These are phyloP conservation scores for Leccinum rimulosum DNA, from an alignment of 768 basidiomycete genomes.

Conservation along the genomic window DNA sequence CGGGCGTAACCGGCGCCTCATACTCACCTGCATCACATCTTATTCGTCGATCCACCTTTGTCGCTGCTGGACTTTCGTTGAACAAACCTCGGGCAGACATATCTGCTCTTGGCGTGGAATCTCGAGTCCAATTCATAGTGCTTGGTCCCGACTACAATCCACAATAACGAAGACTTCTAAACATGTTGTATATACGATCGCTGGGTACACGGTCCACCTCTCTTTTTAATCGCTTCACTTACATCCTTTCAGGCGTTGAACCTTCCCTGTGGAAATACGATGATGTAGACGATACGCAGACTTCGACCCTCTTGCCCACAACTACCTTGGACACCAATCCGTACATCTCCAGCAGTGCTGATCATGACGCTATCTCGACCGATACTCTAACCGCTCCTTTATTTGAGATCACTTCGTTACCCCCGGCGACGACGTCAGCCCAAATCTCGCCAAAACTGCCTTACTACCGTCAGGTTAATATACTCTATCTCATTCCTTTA, in stretches of 20 bases:
- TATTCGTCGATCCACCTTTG: constrained; percentile 73
- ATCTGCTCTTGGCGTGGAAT: constrained; percentile 61
- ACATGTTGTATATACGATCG: constrained; percentile 21
- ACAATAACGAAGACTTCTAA: constrained; percentile 11
- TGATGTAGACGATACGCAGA: constrained; percentile 23
- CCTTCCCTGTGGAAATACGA: constrained; percentile 41
- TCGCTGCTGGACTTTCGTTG: constrained; percentile 71
- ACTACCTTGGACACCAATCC: not conserved
- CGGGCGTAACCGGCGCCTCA: constrained; percentile 66
- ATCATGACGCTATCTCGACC: constrained; percentile 3
- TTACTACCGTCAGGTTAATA: constrained; percentile 23
- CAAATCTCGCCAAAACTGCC: constrained; percentile 18
- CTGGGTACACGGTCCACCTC: constrained; percentile 12
- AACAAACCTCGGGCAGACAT: constrained; percentile 60
- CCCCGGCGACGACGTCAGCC: constrained; percentile 21
- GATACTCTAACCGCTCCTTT: constrained; percentile 18
- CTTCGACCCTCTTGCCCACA: constrained; percentile 7
- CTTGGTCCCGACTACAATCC: constrained; percentile 38
- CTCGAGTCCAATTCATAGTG: constrained; percentile 43
- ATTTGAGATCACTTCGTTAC: constrained; percentile 35
- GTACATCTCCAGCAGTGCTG: not conserved
- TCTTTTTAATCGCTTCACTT: constrained; percentile 2
- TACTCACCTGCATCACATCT: constrained; percentile 75
- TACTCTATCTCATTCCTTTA: constrained; percentile 27
- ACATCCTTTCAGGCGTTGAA: constrained; percentile 9